Base-by-base conservation (phyloP, 345 rosid genomes). In the Theobroma cacao region DNA sequence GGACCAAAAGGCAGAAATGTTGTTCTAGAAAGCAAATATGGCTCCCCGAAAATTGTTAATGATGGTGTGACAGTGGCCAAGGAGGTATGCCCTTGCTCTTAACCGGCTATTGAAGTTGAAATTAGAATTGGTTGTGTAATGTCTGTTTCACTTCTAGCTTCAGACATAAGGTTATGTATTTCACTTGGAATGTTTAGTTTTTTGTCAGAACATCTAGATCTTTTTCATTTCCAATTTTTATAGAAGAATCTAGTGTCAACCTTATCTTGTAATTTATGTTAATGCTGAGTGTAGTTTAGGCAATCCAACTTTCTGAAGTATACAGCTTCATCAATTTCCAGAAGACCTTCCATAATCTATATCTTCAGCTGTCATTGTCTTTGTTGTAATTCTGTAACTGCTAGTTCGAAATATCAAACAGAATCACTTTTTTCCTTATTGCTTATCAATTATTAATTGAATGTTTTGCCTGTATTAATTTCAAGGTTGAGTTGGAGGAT, bases 1-100 rank as follows among this genome's bases (percentile, higher is more conserved):
- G 99, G 98, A 72, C 99, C 98, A 1, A 91, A 94, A 80, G 98
- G 99, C 47, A 85, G 99, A 76, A 96, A 96, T 81, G 99, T 94
- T 83, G 99, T 96, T 74, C 93, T 96, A 13, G 99, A 96, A 87
- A 96, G 98, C 92, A 96, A 94, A 84, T 94, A 96, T 77, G 99
- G 99, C 3, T 94, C 99, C 71, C 99, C 99, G 0, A 94, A 90
- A 88, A 96, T 96, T 75, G 98, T 96, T 47, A 96, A 94, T 74
- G 99, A 96, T 70, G 99, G 99, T 73, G 98, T 96, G 41, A 96
- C 99, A 24, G 98, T 96, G 61, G 99, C 98, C 3, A 96, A 87
- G 79, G 99, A 96, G 95, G 99, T 94, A 81, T 63, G 53, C 45
- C n/a, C 31, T 74, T 64, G 41, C 31, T 45, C 40, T n/a, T 40